phyloP scores from a whole-genome alignment of 1,284 basidiomycete species.

The Cryptococcus wingfieldii region DNA sequence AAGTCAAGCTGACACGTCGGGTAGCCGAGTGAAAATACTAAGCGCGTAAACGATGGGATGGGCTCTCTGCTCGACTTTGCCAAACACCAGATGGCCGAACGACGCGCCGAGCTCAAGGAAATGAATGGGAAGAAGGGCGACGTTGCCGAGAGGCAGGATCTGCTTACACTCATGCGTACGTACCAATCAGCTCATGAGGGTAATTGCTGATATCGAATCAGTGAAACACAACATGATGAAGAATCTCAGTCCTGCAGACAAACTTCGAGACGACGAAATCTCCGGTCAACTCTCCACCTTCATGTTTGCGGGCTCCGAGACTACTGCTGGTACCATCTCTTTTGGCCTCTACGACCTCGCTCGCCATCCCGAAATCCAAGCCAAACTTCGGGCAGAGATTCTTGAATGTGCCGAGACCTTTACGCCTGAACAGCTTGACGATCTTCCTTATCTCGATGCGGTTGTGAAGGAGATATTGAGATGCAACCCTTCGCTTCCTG shows the following conservation, averaged over 20 bases:
- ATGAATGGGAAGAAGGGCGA: conserved; percentile 12
- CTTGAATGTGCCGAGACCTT: conserved; percentile 19
- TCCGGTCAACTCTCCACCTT: conserved; percentile 30
- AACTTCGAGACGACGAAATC: conserved; percentile 24
- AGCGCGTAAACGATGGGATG: conserved; percentile 19
- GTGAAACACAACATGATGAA: conserved; percentile 22
- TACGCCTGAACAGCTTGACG: conserved; percentile 23
- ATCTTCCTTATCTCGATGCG: conserved; percentile 24
- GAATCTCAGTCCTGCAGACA: conserved; percentile 14
- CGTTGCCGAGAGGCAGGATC: conserved; percentile 13
- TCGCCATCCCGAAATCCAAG: conserved; percentile 15
- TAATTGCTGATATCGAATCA: background rate
- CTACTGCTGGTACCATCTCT: conserved; percentile 23
- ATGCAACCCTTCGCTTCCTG: conserved; percentile 19
- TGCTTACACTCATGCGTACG: conserved; percentile 27
- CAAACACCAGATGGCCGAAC: conserved; percentile 13
- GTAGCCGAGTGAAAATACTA: conserved; percentile 24
- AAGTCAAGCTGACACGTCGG: background rate
- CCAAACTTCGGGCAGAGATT: conserved; percentile 20
- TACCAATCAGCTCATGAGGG: background rate
- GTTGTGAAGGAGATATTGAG: conserved; percentile 28
- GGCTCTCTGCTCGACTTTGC: conserved; percentile 22
- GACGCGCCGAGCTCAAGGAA: conserved; percentile 15
- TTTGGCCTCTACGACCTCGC: conserved; percentile 22
- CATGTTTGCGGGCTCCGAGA: conserved; percentile 31